Evolutionary conservation across 2,329 filamentous ascomycete species (phyloP), one percentile per base, ranked within the genome.

Genomic region (Ceratocystis smalleyi): DNA sequence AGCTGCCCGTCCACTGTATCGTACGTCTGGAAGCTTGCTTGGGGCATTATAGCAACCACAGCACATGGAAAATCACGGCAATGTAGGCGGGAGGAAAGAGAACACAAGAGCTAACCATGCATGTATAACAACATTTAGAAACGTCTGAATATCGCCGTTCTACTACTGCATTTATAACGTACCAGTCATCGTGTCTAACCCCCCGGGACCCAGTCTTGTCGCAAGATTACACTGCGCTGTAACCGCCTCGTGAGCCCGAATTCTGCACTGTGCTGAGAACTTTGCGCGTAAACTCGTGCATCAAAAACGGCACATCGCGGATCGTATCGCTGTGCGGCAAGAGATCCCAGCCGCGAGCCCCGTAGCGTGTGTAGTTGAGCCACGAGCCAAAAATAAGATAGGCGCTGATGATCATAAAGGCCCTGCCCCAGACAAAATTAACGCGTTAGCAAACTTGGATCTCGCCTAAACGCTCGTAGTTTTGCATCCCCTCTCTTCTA

Each of bases 381-480:
- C 94, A 99, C 22, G 91, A 95, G 68, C 92, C 91, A 72, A 97
- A 97, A 73, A 97, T 96, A 69, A 99, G 85, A 76, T 97, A 99
- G 27, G 91, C 78, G 1, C 94, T 90, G 49, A 85, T 87, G 57
- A 83, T 83, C 68, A 97, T 81, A 81, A 99, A 99, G 66, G 87
- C 77, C 69, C 91, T 96, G 69, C n/a, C 24, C 0, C 3, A 43
- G 5, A 24, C 4, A 24, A 51, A 15, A 24, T 24, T 22, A 51
- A 24, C 3, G 19, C 10, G 67, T 71, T 68, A 69, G 72, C 70
- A 67, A 17, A 64, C 12, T 7, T 45, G 2, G 24, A 51, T 51
- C 47, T 51, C 24, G 22, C 4, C 47, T 15, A 40, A 40, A 24
- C 47, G 10, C 22, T 24, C 3, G 24, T 35, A 8, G 22, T 54